Evolutionary conservation across 2,329 filamentous ascomycete species (phyloP), one percentile per base, ranked within the genome.

Genomic region (Ophiostoma sp.): DNA sequence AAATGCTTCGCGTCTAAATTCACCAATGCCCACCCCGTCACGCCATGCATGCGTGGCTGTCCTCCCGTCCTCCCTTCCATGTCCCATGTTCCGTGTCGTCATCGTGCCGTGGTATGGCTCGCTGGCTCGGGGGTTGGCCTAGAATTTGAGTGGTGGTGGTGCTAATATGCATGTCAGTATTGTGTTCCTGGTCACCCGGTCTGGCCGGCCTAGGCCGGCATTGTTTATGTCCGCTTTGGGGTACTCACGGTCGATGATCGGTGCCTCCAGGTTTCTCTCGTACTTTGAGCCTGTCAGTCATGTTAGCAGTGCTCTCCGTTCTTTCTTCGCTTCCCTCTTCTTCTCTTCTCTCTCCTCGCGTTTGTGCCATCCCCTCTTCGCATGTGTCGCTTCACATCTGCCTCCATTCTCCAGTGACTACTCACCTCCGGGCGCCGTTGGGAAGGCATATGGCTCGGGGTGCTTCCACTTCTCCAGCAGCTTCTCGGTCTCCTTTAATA

Each of bases 391-490:
- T 27, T 41, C 39, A 31, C 27, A n/a, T 48, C 44, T 39, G 17
- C 17, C 17, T 48, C 17, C 17, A 48, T 48, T 48, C 44, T 48
- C 20, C 23, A 5, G 60, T 64, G 10, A n/a, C 52, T 31, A 65
- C 62, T 65, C 62, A 95, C 94, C 95, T 85, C 95, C 95, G 13
- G 95, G 95, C 54, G 95, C 94, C 60, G 93, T 96, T 17, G 95
- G 95, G 74, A 90, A 87, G 75, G 87, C 84, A 79, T 97, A 98
- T 41, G 95, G 94, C 79, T 99, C 95, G 3, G 95, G 95, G 78
- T 99, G 95, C 83, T 98, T 98, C 94, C 94, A 99, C 80, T 90
- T 91, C 77, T 95, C 88, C 73, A 99, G 83, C 71, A 97, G 79
- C 75, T 90, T 90, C 80, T 98, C 94, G 4, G 95, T 94, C 82